phyloP scores from a whole-genome alignment of 495 filamentous ascomycete species.

The Stereocaulon alpinum region DNA sequence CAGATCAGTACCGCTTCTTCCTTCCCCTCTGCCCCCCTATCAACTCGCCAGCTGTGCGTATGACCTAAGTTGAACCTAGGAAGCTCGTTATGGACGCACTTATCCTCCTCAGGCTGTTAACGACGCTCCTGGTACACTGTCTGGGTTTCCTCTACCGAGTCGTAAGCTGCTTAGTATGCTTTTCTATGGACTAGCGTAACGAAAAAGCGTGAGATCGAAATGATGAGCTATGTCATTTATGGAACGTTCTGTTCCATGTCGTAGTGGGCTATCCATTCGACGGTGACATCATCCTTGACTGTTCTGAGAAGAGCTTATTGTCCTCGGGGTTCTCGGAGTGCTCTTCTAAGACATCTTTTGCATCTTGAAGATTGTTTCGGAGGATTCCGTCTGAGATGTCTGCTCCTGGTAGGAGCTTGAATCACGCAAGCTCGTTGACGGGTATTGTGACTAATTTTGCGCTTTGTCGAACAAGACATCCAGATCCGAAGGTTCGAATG shows the following conservation, averaged over 20 bases:
- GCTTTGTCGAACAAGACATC: too few species aligned
- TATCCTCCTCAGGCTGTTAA: too few species aligned
- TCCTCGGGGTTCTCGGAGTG: too few species aligned
- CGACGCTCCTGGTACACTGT: too few species aligned
- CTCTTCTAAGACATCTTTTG: not conserved
- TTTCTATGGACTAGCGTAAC: not conserved
- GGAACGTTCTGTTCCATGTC: not conserved
- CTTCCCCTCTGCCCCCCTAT: not conserved
- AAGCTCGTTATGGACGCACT: too few species aligned
- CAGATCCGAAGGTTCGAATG: too few species aligned
- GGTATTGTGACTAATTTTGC: not conserved
- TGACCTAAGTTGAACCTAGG: too few species aligned
- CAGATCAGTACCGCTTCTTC: not conserved
- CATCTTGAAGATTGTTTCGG: not conserved
- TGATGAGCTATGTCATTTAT: not conserved
- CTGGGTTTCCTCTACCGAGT: not conserved
- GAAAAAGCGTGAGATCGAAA: not conserved
- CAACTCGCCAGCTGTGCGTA: too few species aligned
- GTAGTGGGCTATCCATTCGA: not conserved
- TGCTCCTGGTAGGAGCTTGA: not conserved
- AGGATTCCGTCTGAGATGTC: not conserved
- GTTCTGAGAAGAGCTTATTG: not conserved
- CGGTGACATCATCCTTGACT: not conserved
- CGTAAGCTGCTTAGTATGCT: not conserved
- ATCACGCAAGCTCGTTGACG: not conserved